Conservation (phyloP, 2,329 filamentous ascomycete species). For the Didymella keratinophila region DNA sequence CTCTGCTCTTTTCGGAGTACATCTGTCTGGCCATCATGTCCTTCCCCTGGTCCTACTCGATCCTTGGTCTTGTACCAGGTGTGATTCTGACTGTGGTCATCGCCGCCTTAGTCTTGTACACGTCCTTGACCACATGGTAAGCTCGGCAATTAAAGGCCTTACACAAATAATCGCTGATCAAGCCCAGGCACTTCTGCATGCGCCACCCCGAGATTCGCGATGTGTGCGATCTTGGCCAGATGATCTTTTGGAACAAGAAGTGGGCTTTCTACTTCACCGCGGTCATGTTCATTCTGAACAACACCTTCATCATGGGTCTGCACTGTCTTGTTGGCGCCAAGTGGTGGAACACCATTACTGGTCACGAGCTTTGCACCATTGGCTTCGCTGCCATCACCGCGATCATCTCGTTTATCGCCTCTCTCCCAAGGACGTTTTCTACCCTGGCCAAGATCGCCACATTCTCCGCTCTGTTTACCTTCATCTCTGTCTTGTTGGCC, state of each 20-base stretch:
- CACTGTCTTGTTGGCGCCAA: conserved; percentile 86
- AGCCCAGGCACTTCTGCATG: conserved; percentile 83
- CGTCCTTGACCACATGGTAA: conserved; percentile 72
- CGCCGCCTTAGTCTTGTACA: conserved; percentile 82
- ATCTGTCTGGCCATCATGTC: conserved; percentile 95
- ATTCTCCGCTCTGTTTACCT: conserved; percentile 84
- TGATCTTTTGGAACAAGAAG: conserved; percentile 85
- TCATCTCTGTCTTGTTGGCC: conserved; percentile 84
- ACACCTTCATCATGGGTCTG: conserved; percentile 86
- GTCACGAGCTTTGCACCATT: conserved; percentile 77
- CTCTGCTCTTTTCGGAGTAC: conserved; percentile 91
- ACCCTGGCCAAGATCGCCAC: conserved; percentile 81
- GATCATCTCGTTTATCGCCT: conserved; percentile 78
- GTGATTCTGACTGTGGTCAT: conserved; percentile 83
- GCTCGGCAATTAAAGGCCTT: conserved; percentile 21
- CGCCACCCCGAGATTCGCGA: conserved; percentile 90
- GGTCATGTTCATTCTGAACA: conserved; percentile 92
- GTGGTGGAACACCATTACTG: conserved; percentile 88
- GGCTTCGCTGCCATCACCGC: conserved; percentile 78
- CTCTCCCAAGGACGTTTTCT: conserved; percentile 84
- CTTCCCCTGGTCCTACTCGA: conserved; percentile 90
- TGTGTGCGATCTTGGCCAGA: conserved; percentile 94
- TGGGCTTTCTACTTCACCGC: conserved; percentile 75
- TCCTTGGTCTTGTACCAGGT: conserved; percentile 85
- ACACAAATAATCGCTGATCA: conserved; percentile 16